Evolutionary conservation across 2,329 filamentous ascomycete species (phyloP).

Genomic region (Epichloe hybrida): DNA sequence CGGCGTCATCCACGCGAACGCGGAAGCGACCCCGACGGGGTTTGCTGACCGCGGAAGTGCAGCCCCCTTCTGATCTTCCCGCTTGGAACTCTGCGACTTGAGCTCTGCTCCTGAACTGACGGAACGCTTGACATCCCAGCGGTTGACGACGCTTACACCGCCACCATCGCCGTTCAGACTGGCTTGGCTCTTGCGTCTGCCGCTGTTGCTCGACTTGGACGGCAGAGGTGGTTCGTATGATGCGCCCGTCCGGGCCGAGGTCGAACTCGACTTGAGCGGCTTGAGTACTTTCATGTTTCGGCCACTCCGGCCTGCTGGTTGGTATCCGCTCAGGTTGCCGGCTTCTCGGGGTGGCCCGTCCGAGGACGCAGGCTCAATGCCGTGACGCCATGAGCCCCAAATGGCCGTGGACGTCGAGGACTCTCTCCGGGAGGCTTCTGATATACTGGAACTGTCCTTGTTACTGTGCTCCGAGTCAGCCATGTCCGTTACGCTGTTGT

Average conservation of each 20-base stretch:
- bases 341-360: conserved; percentile 42
- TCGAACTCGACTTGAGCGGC: conserved; percentile 52
- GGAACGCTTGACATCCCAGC: conserved; percentile 43
- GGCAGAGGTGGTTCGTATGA: conserved; percentile 37
- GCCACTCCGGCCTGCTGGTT: conserved; percentile 46
- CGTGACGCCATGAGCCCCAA: conserved; percentile 60
- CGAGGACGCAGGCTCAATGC: conserved; percentile 28
- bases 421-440: conserved; percentile 28
- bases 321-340: conserved; percentile 50
- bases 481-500: conserved; percentile 18
- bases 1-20: conserved; percentile 81
- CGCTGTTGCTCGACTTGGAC: conserved; percentile 32
- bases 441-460: conserved; percentile 16
- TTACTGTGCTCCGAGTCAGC: conserved; percentile 11
- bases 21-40: conserved; percentile 81
- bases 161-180: conserved; percentile 18
- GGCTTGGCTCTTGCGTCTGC: conserved; percentile 40
- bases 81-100: conserved; percentile 23
- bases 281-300: conserved; percentile 86
- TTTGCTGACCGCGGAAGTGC: conserved; percentile 51
- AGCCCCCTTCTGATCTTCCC: conserved; percentile 24
- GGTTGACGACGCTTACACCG: conserved; percentile 17
- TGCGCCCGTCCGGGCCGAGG: conserved; percentile 34
- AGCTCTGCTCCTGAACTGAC: conserved; percentile 28
- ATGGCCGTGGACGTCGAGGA: conserved; percentile 42